Conservation (phyloP, 805 yeast genomes). For the Candida khao-thaluensis region DNA sequence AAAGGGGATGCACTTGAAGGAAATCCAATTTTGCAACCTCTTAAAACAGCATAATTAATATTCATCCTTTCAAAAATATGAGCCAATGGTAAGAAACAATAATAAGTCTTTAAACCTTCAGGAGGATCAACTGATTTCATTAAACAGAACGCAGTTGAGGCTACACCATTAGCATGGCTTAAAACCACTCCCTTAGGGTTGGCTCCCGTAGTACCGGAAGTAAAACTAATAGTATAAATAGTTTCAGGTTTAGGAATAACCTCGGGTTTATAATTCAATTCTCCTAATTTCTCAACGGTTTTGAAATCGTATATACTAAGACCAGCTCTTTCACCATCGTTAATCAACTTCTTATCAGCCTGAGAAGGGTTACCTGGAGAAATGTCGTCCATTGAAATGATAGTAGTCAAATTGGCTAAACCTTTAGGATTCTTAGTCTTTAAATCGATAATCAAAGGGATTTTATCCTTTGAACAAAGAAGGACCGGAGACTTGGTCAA, state of each 20-base stretch:
- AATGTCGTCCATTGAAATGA: conserved; percentile 41
- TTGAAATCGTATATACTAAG: conserved; percentile 29
- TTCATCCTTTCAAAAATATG: conserved; percentile 56
- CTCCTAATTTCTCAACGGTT: conserved; percentile 32
- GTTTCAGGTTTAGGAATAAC: conserved; percentile 50
- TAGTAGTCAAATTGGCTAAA: conserved; percentile 28
- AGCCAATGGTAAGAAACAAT: conserved; percentile 56
- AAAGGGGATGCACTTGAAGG: conserved; percentile 38
- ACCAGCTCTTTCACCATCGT: conserved; percentile 20
- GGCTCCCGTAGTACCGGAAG: conserved; percentile 74
- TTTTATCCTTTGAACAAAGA: conserved; percentile 35
- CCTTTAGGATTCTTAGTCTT: conserved; percentile 24
- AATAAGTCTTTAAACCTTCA: conserved; percentile 1
- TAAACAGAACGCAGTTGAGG: conserved; percentile 43
- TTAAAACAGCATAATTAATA: conserved; percentile 41
- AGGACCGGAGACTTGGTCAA: conserved; percentile 58
- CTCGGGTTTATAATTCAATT: conserved; percentile 26
- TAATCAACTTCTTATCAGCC: conserved; percentile 17
- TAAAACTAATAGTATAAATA: conserved; percentile 61
- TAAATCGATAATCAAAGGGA: conserved; percentile 26
- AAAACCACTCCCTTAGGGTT: conserved; percentile 66
- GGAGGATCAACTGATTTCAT: conserved; percentile 17
- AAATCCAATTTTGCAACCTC: conserved; percentile 54
- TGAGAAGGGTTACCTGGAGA: conserved; percentile 27
- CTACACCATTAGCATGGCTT: conserved; percentile 50